Conservation (phyloP, 371 early-diverging fungal genomes). For the Rhizopus microsporus region DNA sequence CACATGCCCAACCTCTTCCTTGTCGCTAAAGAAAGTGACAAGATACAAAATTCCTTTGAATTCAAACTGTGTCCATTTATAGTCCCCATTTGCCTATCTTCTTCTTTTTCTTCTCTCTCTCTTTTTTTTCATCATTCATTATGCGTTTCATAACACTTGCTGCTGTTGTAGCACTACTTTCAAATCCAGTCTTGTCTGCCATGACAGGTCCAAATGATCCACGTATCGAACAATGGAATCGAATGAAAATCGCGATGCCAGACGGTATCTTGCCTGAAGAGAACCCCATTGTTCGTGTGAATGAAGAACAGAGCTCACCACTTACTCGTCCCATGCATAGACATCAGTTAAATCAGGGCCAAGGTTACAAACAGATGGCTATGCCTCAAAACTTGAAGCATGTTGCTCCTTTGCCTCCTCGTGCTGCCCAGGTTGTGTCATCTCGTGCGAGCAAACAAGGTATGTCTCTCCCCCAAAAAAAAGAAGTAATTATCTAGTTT, state of each 20-base stretch:
- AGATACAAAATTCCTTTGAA: too few relatives aligned
- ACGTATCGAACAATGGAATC: constrained; percentile 4
- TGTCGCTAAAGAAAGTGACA: too few relatives aligned
- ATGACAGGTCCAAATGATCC: constrained; percentile 1
- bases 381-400: not conserved
- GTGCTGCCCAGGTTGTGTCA: not conserved
- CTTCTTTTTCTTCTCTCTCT: not conserved
- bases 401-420: constrained; percentile 7
- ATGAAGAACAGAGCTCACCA: not conserved
- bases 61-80: too few relatives aligned
- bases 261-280: constrained; percentile 11
- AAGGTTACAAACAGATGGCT: constrained; percentile 9
- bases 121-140: not conserved
- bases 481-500: not conserved
- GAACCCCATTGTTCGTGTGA: constrained; percentile 2
- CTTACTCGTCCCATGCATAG: not conserved
- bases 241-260: constrained; percentile 12
- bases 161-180: not conserved
- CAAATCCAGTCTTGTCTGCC: not conserved
- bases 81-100: too few relatives aligned
- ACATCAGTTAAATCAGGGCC: not conserved
- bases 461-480: not conserved
- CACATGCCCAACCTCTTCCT: too few relatives aligned
- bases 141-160: constrained; percentile 4
- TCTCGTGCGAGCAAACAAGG: not conserved